These are phyloP conservation scores for Erodium moschatum DNA, from an alignment of 441 rosid genomes.

Conservation along the genomic window DNA sequence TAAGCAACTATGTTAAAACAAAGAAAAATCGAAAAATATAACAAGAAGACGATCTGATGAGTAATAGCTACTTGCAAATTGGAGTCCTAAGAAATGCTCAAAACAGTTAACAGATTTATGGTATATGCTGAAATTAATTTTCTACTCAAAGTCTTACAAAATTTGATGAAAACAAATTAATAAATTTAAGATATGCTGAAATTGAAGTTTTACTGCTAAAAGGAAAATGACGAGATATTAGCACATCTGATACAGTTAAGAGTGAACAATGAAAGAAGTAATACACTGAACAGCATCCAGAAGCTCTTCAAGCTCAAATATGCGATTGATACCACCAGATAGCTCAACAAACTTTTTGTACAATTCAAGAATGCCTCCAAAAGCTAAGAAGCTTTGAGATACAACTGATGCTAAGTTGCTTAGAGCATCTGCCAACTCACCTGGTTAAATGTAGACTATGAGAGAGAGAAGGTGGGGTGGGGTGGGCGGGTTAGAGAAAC, in stretches of 20 bases:
- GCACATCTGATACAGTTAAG: neutral
- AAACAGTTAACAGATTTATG: neutral
- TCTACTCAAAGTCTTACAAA: neutral
- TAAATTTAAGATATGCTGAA: neutral
- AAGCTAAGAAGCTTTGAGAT: slow-evolving; percentile 98
- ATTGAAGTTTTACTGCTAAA: neutral
- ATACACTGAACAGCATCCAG: slow-evolving; percentile 82
- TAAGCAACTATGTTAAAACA: neutral
- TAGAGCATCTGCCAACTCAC: slow-evolving; percentile 96
- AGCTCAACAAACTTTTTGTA: slow-evolving; percentile 89
- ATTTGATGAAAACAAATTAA: neutral
- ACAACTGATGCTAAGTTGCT: slow-evolving; percentile 97
- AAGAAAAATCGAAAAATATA: neutral
- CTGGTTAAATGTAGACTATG: slow-evolving; percentile 34
- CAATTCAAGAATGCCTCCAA: slow-evolving; percentile 93
- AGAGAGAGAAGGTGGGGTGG: slow-evolving; percentile 7
- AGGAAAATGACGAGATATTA: neutral
- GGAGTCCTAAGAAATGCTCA: neutral
- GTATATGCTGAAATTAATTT: neutral
- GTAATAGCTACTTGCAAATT: neutral
- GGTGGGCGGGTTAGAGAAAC: slow-evolving; percentile 9
- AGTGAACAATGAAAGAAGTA: slow-evolving; percentile 25
- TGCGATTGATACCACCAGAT: slow-evolving; percentile 84
- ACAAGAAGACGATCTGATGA: neutral
- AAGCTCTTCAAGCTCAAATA: slow-evolving; percentile 95